Conservation (phyloP, 139 green algal species). For the Eudorina sp. region DNA sequence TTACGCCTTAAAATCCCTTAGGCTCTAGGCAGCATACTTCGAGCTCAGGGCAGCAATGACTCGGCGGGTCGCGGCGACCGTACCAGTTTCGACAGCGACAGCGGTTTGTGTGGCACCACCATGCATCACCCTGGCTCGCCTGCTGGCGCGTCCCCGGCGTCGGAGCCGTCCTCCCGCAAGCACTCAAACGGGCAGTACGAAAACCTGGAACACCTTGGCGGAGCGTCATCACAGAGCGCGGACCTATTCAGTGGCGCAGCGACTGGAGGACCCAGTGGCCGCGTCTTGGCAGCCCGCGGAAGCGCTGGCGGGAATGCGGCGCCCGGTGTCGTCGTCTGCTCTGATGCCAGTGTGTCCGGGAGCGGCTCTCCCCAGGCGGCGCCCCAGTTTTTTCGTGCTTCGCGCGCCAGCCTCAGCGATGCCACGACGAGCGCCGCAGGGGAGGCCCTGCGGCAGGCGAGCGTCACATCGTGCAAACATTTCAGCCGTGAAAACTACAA, state of each 20-base stretch:
- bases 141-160: not conserved
- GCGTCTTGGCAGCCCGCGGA: not conserved
- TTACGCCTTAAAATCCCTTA: no score
- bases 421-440: not conserved
- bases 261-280: not conserved
- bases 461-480: constrained; percentile 27
- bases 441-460: constrained; percentile 12
- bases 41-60: not conserved
- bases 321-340: not conserved
- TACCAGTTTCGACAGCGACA: not conserved
- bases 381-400: not conserved
- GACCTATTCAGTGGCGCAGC: not conserved
- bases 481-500: constrained; percentile 34
- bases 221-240: not conserved
- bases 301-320: not conserved
- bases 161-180: not conserved
- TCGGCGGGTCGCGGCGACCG: not conserved
- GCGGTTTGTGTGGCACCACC: not conserved
- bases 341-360: not conserved
- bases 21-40: constrained; percentile 10
- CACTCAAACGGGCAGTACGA: not conserved
- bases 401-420: constrained; percentile 12
- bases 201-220: not conserved
- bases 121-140: not conserved
- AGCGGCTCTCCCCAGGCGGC: not conserved